These are phyloP conservation scores for Aspergillus heteromorphus DNA, from an alignment of 495 filamentous ascomycete species.

Conservation along the genomic window DNA sequence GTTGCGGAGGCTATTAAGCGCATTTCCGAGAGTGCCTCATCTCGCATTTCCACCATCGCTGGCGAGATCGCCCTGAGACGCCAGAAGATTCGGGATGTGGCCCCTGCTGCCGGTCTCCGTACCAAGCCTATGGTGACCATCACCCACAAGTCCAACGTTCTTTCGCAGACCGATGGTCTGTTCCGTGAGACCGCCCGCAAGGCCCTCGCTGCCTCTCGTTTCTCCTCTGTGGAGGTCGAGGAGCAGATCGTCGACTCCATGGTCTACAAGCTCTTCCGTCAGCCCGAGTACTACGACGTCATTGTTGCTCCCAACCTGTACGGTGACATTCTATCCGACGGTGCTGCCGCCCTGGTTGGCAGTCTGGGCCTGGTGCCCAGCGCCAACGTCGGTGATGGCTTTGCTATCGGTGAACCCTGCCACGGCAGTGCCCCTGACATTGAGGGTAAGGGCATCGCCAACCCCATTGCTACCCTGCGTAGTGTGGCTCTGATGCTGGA, in stretches of 20 bases:
- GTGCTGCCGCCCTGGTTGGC: conserved; percentile 92
- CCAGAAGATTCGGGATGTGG: conserved; percentile 64
- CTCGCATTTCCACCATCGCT: conserved; percentile 83
- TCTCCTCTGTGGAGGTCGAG: conserved; percentile 63
- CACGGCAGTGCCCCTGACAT: conserved; percentile 97
- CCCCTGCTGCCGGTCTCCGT: conserved; percentile 50
- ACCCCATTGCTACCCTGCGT: conserved; percentile 91
- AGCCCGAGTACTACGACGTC: conserved; percentile 90
- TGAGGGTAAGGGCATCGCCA: conserved; percentile 84
- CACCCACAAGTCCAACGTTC: conserved; percentile 97
- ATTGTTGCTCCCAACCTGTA: conserved; percentile 98
- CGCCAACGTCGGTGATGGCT: conserved; percentile 91
- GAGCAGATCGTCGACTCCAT: conserved; percentile 99
- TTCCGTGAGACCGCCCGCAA: conserved; percentile 76
- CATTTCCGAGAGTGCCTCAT: conserved; percentile 78
- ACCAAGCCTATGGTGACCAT: conserved; percentile 77
- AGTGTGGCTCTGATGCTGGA: conserved; percentile 93
- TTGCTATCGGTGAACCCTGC: conserved; percentile 97
- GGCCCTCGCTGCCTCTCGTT: conserved; percentile 61
- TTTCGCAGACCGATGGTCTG: conserved; percentile 92
- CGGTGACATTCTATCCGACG: conserved; percentile 94
- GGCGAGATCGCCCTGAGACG: conserved; percentile 88
- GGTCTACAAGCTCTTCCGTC: conserved; percentile 99
- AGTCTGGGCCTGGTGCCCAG: conserved; percentile 88
- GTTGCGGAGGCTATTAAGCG: conserved; percentile 97